These are phyloP conservation scores for Cladosporium sp. DNA, from an alignment of 2,329 filamentous ascomycete species.

Conservation along the genomic window DNA sequence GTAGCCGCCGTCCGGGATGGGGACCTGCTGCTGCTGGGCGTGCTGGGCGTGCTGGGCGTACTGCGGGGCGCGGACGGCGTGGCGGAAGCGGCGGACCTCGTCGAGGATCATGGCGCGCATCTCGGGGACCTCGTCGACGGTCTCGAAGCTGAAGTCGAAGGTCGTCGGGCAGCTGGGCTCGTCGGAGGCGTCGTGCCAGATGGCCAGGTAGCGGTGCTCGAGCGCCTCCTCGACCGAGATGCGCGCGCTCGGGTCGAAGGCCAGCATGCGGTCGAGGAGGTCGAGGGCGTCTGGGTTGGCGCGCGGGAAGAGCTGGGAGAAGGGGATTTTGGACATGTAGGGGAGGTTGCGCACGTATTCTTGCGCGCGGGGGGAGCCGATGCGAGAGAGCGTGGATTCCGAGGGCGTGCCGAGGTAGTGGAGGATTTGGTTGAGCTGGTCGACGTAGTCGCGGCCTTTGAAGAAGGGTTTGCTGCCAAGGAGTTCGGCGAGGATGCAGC, in stretches of 20 bases:
- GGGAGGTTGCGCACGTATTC: conserved; percentile 86
- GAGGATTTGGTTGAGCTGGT: conserved; percentile 98
- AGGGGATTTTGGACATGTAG: conserved; percentile 64
- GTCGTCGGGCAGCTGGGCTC: conserved; percentile 89
- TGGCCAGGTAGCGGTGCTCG: conserved; percentile 91
- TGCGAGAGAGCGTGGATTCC: conserved; percentile 86
- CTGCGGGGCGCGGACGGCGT: conserved; percentile 34
- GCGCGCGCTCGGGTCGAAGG: conserved; percentile 88
- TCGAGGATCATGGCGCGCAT: conserved; percentile 97
- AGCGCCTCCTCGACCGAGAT: conserved; percentile 93
- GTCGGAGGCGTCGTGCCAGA: conserved; percentile 97
- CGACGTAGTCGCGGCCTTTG: conserved; percentile 98
- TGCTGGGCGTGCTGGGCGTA: conserved; percentile 40
- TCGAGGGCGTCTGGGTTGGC: conserved; percentile 95
- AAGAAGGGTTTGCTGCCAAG: conserved; percentile 96
- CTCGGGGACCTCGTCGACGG: conserved; percentile 88
- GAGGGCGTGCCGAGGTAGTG: conserved; percentile 96
- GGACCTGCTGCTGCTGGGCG: conserved; percentile 41
- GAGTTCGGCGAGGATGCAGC: conserved; percentile 93
- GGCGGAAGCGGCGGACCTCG: conserved; percentile 84
- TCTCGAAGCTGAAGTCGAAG: conserved; percentile 97
- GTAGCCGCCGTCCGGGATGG: conserved; percentile 54
- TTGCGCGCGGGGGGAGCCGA: conserved; percentile 90
- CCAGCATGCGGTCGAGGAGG: conserved; percentile 92
- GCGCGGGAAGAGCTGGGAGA: conserved; percentile 81